phyloP scores from a whole-genome alignment of 2,329 filamentous ascomycete genomes.

The Ploettnerulaceae sp. region DNA sequence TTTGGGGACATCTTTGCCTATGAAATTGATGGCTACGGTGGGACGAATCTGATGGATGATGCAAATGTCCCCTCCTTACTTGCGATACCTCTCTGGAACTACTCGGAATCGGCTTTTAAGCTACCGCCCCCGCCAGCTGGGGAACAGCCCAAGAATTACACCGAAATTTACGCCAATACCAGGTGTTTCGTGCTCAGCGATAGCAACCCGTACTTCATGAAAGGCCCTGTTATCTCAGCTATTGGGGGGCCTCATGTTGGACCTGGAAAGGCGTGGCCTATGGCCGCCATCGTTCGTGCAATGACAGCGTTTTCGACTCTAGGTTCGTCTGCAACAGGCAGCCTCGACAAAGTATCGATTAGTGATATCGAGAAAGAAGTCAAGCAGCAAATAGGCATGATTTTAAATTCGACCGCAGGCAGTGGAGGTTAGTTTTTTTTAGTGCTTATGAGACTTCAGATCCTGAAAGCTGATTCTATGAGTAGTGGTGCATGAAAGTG shows the following conservation, averaged over 20 bases:
- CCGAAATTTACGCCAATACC: slow-evolving; percentile 71
- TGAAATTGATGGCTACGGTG: slow-evolving; percentile 65
- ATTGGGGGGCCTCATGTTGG: slow-evolving; percentile 69
- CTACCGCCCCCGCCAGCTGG: slow-evolving; percentile 19
- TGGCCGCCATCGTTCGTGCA: slow-evolving; percentile 49
- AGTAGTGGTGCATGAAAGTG: slow-evolving; percentile 55
- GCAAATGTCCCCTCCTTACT: slow-evolving; percentile 67
- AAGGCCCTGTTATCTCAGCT: slow-evolving; percentile 48
- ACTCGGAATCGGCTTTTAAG: slow-evolving; percentile 32
- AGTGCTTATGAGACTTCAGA: slow-evolving; percentile 33
- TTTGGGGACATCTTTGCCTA: slow-evolving; percentile 71
- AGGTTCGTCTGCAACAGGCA: background rate
- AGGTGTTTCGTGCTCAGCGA: slow-evolving; percentile 71
- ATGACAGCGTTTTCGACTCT: slow-evolving; percentile 40
- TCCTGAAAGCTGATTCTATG: slow-evolving; percentile 29
- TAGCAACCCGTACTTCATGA: slow-evolving; percentile 72
- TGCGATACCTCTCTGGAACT: slow-evolving; percentile 59
- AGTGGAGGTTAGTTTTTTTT: slow-evolving; percentile 35
- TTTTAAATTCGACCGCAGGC: slow-evolving; percentile 23
- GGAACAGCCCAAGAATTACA: slow-evolving; percentile 41
- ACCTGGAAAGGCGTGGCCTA: slow-evolving; percentile 49
- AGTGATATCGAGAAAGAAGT: slow-evolving; percentile 28
- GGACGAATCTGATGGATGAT: slow-evolving; percentile 60
- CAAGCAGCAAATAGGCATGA: slow-evolving; percentile 27
- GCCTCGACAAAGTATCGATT: slow-evolving; percentile 6